These are phyloP conservation scores for Fraxinus floribunda DNA, from an alignment of 305 asterid genomes.

Conservation along the genomic window DNA sequence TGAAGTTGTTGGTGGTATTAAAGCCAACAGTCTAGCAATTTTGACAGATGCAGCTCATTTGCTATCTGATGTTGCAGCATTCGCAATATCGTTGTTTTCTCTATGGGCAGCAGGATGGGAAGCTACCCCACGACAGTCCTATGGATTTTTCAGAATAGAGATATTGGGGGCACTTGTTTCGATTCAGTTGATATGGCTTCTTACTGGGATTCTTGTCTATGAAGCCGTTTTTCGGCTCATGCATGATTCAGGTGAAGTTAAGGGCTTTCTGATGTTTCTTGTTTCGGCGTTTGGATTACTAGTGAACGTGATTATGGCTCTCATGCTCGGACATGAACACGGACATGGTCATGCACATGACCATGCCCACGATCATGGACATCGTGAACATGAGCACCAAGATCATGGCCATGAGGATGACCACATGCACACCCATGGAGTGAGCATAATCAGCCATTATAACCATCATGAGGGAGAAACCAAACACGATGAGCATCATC, in stretches of 20 bases:
- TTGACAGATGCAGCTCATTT: constrained; percentile 82
- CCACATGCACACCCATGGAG: constrained; percentile 50
- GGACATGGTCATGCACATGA: constrained; percentile 31
- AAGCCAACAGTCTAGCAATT: constrained; percentile 80
- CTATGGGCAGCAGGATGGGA: constrained; percentile 95
- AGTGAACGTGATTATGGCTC: constrained; percentile 73
- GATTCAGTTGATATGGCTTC: constrained; percentile 88
- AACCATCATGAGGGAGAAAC: constrained; percentile 39
- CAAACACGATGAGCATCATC: constrained; percentile 34
- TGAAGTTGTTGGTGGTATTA: constrained; percentile 71
- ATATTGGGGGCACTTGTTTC: constrained; percentile 82
- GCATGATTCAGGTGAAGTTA: constrained; percentile 62
- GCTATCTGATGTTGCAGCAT: constrained; percentile 83
- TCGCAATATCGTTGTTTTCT: constrained; percentile 79
- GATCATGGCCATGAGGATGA: constrained; percentile 55
- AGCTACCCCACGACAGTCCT: constrained; percentile 84
- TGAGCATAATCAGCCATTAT: constrained; percentile 50
- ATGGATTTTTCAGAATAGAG: constrained; percentile 83
- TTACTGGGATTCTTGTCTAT: constrained; percentile 82
- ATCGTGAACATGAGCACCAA: constrained; percentile 45
- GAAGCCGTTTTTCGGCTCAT: constrained; percentile 71
- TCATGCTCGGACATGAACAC: constrained; percentile 75
- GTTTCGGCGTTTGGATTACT: constrained; percentile 75
- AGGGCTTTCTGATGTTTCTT: constrained; percentile 75
- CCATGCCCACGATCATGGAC: constrained; percentile 40